Percentiles rank a stretch among this genome's conserved stretches.
phyloP scores from a whole-genome alignment of 257 asterid genomes.

The Forsythia suspensa region DNA sequence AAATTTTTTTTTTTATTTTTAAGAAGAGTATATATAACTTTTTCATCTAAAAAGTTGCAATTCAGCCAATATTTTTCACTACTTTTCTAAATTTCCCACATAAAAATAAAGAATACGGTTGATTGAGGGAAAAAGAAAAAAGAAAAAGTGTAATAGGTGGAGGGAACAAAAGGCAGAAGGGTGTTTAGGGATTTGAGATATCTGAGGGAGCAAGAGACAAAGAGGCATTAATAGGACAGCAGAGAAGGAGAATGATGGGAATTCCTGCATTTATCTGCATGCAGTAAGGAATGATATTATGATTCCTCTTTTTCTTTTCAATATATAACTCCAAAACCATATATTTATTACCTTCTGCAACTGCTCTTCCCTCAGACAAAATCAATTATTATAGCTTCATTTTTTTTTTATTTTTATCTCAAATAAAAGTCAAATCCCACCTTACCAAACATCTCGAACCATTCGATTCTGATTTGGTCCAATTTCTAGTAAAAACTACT shows the following conservation, averaged over 20 bases:
- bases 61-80: too few species aligned
- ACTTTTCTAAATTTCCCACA: too few species aligned
- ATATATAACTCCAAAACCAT: slow-evolving; percentile 1
- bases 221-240: slow-evolving; percentile 38
- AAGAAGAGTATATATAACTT: too few species aligned
- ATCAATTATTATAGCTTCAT: background rate
- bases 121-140: too few species aligned
- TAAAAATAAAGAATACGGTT: too few species aligned
- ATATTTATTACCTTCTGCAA: background rate
- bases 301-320: background rate
- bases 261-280: slow-evolving; percentile 12
- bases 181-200: slow-evolving; percentile 30
- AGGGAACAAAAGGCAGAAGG: background rate
- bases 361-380: background rate
- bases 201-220: slow-evolving; percentile 23
- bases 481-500: too few species aligned
- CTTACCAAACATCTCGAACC: too few species aligned
- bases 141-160: background rate
- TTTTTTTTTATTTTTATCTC: too few species aligned
- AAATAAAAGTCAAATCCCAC: too few species aligned
- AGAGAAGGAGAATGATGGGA: slow-evolving; percentile 45
- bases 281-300: slow-evolving; percentile 13
- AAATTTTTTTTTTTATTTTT: too few species aligned
- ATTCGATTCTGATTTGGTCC: too few species aligned
- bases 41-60: too few species aligned